Base-by-base conservation (phyloP, 768 basidiomycete species). In the Suillus lakei region DNA sequence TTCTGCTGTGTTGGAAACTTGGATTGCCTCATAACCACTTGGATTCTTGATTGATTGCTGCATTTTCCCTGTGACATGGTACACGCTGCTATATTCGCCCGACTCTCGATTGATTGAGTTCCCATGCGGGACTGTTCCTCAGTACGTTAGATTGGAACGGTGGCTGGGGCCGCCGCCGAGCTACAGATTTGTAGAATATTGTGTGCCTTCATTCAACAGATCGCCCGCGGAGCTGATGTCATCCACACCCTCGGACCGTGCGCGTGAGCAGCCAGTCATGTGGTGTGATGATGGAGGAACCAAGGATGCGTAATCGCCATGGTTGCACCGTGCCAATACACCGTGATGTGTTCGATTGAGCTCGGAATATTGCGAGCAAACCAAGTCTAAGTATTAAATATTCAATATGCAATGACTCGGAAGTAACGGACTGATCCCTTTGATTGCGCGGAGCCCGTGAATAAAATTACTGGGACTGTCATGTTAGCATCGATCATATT, bases 201-300 rank as follows among this genome's bases (percentile, higher is more conserved):
- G 36, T 58, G 21, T 13, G n/a, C n/a, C 34, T n/a, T 18, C 9
- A 10, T 39, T 23, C 12, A n/a, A 34, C 18, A 34, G 23, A 38
- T 56, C 5, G 18, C 18, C 58, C 58, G 38, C 58, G 58, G 38
- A 59, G 38, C 56, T 58, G 38, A 58, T 39, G 38, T 18, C 56
- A 28, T 41, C 58, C 18, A 28, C 38, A 59, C 28, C 38, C 26
- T 59, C 34, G 38, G 39, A 58, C 9, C 13, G 12, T 50, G 48
- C 26, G 48, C 48, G 15, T 58, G 26, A 39, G 56, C 58, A 59
- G 21, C 30, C 30, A 32, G 18, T 28, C 56, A 21, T 28, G 58
- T 10, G 26, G 23, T 26, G 26, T 41, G 55, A 48, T 48, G 4
- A 23, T 15, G 23, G 44, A 23, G 6, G 44, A 23, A 13, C n/a